These are phyloP conservation scores for Capsicum rhomboideum DNA, from an alignment of 257 asterid species.

Conservation along the genomic window DNA sequence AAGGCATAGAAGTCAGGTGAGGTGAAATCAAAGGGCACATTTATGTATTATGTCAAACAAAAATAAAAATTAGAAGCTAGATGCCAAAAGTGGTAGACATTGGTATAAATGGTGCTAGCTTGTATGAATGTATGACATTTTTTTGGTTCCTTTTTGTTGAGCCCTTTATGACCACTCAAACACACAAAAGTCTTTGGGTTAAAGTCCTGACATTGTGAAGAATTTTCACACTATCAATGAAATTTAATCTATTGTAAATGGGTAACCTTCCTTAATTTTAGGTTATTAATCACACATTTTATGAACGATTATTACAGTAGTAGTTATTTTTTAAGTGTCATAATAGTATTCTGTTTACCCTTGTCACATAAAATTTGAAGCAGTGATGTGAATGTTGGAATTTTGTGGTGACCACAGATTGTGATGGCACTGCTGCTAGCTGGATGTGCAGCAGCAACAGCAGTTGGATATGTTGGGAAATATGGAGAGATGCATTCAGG, in stretches of 20 bases:
- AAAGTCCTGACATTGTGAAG: neutral
- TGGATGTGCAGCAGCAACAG: constrained; percentile 66
- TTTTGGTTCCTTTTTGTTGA: neutral
- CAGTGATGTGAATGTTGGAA: neutral
- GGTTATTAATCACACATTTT: neutral
- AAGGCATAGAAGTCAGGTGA: too few relatives aligned
- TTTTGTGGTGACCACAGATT: constrained; percentile 16
- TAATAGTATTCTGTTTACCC: too few relatives aligned
- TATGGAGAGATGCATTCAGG: constrained; percentile 52
- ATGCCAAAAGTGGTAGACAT: neutral
- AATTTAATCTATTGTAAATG: neutral
- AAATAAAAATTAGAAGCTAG: neutral
- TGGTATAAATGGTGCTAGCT: neutral
- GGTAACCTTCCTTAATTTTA: neutral
- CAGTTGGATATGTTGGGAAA: constrained; percentile 52
- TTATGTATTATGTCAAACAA: too few relatives aligned
- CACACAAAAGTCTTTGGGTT: neutral
- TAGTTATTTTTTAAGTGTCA: too few relatives aligned
- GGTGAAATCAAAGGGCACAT: too few relatives aligned
- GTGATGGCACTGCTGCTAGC: constrained; percentile 34
- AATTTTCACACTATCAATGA: neutral
- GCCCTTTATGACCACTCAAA: neutral
- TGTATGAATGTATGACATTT: neutral
- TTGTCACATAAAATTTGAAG: too few relatives aligned
- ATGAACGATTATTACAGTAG: neutral